A percentile compares a stretch with the other conserved stretches of the same genome.
Conservation (phyloP, 371 early-diverging fungal genomes). For the Lichtheimia hyalospora region DNA sequence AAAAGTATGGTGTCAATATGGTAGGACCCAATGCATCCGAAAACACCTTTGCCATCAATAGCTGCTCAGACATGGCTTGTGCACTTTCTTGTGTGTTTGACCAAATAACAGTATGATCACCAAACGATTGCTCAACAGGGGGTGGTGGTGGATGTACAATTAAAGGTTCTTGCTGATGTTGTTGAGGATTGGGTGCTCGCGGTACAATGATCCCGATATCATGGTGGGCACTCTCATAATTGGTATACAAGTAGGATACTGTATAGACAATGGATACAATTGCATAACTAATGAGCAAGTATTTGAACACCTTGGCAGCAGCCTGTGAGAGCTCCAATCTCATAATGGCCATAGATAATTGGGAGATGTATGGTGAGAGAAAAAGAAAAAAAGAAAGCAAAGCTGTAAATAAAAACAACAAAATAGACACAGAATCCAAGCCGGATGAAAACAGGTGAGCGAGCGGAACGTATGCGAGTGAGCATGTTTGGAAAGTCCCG, state of each 20-base stretch:
- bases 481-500: background rate
- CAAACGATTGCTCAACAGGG: background rate
- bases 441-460: background rate
- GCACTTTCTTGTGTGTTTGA: constrained; percentile 12
- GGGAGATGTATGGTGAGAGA: background rate
- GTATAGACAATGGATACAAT: constrained; percentile 21
- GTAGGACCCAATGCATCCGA: constrained; percentile 66
- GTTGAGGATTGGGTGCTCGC: constrained; percentile 11
- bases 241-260: constrained; percentile 15
- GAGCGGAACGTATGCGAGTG: background rate
- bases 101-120: constrained; percentile 20
- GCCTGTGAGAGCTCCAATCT: constrained; percentile 15
- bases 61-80: constrained; percentile 45
- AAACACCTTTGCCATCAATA: constrained; percentile 61
- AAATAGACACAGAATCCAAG: constrained; percentile 3
- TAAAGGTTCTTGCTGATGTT: constrained; percentile 1
- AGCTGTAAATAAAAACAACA: constrained; percentile 1
- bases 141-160: background rate
- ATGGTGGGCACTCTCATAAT: constrained; percentile 9
- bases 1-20: constrained; percentile 63
- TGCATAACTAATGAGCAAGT: constrained; percentile 17
- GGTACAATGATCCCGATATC: constrained; percentile 11
- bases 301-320: constrained; percentile 15
- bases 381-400: constrained; percentile 4
- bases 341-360: constrained; percentile 7